Evolutionary conservation across 2,329 filamentous ascomycete species (phyloP).

Genomic region (Alternaria sp.): DNA sequence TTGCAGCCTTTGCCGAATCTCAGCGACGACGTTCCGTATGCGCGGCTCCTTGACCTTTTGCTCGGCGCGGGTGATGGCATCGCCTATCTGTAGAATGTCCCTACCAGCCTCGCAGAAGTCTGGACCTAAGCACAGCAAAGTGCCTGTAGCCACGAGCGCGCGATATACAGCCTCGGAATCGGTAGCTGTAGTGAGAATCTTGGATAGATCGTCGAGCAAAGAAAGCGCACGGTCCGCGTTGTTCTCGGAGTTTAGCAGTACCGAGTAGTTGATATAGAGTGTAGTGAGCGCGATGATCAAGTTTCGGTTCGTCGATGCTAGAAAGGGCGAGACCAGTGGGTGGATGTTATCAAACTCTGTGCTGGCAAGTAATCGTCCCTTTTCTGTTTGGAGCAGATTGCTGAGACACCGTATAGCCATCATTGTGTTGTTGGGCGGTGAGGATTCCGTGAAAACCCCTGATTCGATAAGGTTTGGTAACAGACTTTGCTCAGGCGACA

Average conservation of each 20-base stretch:
- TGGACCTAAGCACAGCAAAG: slow-evolving; percentile 68
- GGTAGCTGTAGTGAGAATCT: slow-evolving; percentile 68
- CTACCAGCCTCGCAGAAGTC: slow-evolving; percentile 65
- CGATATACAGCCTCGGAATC: slow-evolving; percentile 87
- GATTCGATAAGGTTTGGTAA: slow-evolving; percentile 64
- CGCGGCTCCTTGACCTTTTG: slow-evolving; percentile 65
- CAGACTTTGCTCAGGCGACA: slow-evolving; percentile 63
- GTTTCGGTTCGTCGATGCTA: slow-evolving; percentile 70
- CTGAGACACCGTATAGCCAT: slow-evolving; percentile 80
- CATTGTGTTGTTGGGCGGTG: slow-evolving; percentile 82
- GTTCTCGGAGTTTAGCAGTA: slow-evolving; percentile 65
- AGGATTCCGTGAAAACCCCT: slow-evolving; percentile 62
- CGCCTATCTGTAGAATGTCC: slow-evolving; percentile 62
- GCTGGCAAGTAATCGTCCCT: slow-evolving; percentile 68
- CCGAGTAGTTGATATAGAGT: slow-evolving; percentile 81
- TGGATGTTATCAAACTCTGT: slow-evolving; percentile 66
- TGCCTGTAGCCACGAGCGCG: slow-evolving; percentile 81
- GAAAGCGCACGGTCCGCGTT: slow-evolving; percentile 58
- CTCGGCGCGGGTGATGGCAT: slow-evolving; percentile 56
- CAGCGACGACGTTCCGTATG: slow-evolving; percentile 64
- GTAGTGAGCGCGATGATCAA: slow-evolving; percentile 83
- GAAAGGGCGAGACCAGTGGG: slow-evolving; percentile 67
- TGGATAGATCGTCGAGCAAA: slow-evolving; percentile 67
- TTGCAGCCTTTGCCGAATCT: slow-evolving; percentile 61
- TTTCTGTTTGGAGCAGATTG: slow-evolving; percentile 79